These are phyloP conservation scores for Arabis alpina DNA, from an alignment of 345 rosid species.

Conservation along the genomic window DNA sequence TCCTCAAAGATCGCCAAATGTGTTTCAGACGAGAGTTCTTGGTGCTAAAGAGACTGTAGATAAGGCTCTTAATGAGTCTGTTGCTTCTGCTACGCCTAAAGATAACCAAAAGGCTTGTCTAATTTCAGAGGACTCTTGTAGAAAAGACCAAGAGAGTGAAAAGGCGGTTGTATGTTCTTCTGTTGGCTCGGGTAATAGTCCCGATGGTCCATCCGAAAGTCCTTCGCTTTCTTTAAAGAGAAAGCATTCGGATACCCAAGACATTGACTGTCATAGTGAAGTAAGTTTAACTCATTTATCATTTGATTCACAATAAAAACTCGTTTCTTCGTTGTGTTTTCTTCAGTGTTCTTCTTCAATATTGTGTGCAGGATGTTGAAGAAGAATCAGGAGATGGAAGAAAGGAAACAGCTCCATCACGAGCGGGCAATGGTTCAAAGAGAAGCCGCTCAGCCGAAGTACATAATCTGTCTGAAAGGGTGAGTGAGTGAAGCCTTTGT, in stretches of 20 bases:
- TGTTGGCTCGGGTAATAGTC: constrained; percentile 75
- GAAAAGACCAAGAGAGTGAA: constrained; percentile 54
- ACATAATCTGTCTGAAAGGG: constrained; percentile 97
- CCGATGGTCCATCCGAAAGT: constrained; percentile 61
- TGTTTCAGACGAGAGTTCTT: constrained; percentile 45
- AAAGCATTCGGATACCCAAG: constrained; percentile 60
- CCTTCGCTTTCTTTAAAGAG: constrained; percentile 60
- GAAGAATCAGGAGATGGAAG: constrained; percentile 63
- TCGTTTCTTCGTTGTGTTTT: background rate
- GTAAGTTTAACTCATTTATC: constrained; percentile 47
- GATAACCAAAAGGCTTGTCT: constrained; percentile 44
- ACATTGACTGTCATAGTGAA: constrained; percentile 70
- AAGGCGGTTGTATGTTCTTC: constrained; percentile 73
- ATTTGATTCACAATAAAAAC: background rate
- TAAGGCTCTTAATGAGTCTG: constrained; percentile 44
- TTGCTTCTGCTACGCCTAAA: constrained; percentile 46
- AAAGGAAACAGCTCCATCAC: constrained; percentile 48
- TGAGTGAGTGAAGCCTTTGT: constrained; percentile 45
- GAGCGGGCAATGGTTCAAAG: constrained; percentile 59
- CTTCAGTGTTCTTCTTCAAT: background rate
- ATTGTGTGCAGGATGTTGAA: constrained; percentile 63
- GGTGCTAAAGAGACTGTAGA: constrained; percentile 44
- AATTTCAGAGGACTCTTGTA: constrained; percentile 43
- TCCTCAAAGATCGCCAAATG: constrained; percentile 42
- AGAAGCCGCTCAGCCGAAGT: constrained; percentile 95